Evolutionary conservation across 1,284 basidiomycete species (phyloP).

Genomic region (Inonotus obliquus): DNA sequence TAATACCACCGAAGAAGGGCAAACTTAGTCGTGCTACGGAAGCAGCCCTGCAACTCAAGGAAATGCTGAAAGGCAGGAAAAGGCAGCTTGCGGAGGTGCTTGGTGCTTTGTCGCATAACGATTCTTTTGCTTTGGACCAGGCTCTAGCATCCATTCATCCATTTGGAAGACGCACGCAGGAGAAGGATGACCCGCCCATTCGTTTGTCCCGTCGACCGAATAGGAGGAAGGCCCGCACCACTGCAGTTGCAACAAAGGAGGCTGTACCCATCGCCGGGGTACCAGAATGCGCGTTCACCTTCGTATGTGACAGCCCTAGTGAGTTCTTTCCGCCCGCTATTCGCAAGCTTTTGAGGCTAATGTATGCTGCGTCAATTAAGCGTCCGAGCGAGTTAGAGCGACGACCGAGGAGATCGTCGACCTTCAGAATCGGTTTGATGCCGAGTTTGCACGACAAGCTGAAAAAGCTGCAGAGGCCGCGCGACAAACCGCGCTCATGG

Average conservation of each 20-base stretch:
- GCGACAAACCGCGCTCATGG: conserved; percentile 39
- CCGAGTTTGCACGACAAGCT: conserved; percentile 63
- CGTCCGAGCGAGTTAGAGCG: conserved; percentile 60
- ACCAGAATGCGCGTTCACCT: conserved; percentile 50
- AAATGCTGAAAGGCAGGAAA: conserved; percentile 61
- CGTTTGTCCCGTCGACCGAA: conserved; percentile 29
- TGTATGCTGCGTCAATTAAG: conserved; percentile 34
- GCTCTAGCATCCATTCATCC: conserved; percentile 49
- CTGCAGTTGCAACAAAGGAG: conserved; percentile 14
- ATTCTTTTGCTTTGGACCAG: conserved; percentile 68
- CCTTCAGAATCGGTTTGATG: conserved; percentile 63
- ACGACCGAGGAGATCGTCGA: conserved; percentile 62
- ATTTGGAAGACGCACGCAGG: conserved; percentile 23
- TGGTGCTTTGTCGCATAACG: conserved; percentile 55
- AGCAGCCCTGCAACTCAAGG: conserved; percentile 70
- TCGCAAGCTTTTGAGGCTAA: conserved; percentile 9
- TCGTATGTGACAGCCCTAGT: conserved; percentile 60
- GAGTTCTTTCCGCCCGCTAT: conserved; percentile 38
- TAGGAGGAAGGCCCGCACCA: conserved; percentile 28
- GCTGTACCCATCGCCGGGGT: conserved; percentile 31
- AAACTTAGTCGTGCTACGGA: conserved; percentile 55
- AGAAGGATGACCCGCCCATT: conserved; percentile 25
- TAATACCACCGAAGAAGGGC: conserved; percentile 32
- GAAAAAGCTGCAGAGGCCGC: conserved; percentile 50
- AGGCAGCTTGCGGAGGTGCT: conserved; percentile 64